Conservation (phyloP, 75 land plant species). For the Selaginella tamariscina region DNA sequence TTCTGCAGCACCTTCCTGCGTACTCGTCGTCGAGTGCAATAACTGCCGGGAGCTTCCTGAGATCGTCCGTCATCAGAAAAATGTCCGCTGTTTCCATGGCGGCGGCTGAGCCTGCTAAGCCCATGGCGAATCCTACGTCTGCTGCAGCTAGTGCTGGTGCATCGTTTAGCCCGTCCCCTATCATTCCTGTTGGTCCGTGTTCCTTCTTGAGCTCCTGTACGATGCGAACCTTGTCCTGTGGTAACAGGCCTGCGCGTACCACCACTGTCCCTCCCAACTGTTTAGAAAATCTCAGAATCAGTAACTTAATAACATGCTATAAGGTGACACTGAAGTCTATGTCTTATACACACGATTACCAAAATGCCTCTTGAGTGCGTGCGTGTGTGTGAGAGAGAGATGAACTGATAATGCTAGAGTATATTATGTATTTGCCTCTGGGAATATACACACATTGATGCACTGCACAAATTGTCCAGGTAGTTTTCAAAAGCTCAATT, state of each 20-base stretch:
- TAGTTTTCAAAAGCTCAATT: no score
- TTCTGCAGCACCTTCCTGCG: conserved; percentile 44
- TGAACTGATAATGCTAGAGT: no score
- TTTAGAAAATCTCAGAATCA: no score
- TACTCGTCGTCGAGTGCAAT: conserved; percentile 32
- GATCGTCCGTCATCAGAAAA: conserved; percentile 84
- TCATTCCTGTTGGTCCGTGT: conserved; percentile 59
- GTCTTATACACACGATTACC: no score
- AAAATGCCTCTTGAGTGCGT: no score
- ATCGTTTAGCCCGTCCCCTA: conserved; percentile 94
- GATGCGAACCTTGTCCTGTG: conserved; percentile 61
- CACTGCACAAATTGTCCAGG: no score
- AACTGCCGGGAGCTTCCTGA: conserved; percentile 47
- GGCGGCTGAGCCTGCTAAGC: conserved; percentile 74
- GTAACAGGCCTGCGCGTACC: conserved; percentile 62
- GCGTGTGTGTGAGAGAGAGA: no score
- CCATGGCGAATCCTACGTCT: conserved; percentile 88
- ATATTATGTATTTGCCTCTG: no score
- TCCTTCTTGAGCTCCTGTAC: conserved; percentile 33
- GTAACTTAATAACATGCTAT: no score
- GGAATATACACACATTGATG: no score
- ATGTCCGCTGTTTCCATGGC: conserved; percentile 80
- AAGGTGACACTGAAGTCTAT: no score
- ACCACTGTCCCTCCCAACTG: no score
- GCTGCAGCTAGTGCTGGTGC: conserved; percentile 84